A percentile compares a stretch with the other conserved stretches of the same genome.
These are phyloP conservation scores for Mucor irregularis DNA, from an alignment of 371 early-diverging fungal genomes.

Conservation along the genomic window DNA sequence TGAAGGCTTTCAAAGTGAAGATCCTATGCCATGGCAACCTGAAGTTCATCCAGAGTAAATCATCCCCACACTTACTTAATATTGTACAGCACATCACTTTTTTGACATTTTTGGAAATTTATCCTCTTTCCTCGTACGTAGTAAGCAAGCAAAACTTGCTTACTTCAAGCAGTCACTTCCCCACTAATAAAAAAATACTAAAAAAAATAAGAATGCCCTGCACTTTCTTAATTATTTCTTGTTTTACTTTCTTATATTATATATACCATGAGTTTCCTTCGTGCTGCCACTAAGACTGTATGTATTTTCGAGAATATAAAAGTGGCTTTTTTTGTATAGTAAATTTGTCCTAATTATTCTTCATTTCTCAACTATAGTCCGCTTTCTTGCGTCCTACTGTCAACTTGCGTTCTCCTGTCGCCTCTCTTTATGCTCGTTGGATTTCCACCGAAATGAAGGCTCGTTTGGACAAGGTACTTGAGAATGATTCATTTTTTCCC, in stretches of 20 bases:
- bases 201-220: no score
- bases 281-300: constrained; percentile 52
- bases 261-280: constrained; percentile 55
- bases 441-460: constrained; percentile 77
- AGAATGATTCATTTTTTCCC: neutral
- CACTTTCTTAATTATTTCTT: neutral
- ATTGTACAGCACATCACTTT: no score
- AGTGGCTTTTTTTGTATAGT: no score
- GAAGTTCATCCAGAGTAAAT: neutral
- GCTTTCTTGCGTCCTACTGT: constrained; percentile 38
- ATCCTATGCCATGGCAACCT: neutral
- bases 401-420: constrained; percentile 23
- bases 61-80: neutral
- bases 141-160: no score
- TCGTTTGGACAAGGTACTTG: constrained; percentile 66
- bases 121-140: no score
- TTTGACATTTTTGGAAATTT: no score
- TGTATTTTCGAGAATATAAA: no score
- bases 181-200: no score
- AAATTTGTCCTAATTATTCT: no score
- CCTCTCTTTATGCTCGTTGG: constrained; percentile 64
- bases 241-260: neutral
- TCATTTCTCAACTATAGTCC: constrained; percentile 33
- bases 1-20: constrained; percentile 1
- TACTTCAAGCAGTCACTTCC: no score